Conservation (phyloP, 116 monocot genomes). For the Zostera marina region DNA sequence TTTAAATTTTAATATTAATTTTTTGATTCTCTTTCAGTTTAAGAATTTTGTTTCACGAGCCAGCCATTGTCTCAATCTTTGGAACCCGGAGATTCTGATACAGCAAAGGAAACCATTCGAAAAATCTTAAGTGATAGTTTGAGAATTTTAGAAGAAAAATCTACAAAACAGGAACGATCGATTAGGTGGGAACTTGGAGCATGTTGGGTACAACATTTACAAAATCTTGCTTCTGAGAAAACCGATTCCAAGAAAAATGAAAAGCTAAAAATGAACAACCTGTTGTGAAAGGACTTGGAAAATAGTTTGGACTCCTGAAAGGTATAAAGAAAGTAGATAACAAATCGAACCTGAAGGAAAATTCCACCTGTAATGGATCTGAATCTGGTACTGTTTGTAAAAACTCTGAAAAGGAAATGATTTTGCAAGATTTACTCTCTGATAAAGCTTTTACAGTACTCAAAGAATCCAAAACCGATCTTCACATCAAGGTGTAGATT, state of each 20-base stretch:
- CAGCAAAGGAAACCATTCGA: slow-evolving; percentile 14
- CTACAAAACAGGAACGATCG: slow-evolving; percentile 18
- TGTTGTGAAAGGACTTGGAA: slow-evolving; percentile 84
- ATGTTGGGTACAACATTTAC: slow-evolving; percentile 92
- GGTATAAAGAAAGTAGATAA: slow-evolving; percentile 71
- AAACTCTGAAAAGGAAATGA: slow-evolving; percentile 27
- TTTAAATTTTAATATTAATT: background rate
- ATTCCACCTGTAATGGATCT: slow-evolving; percentile 8
- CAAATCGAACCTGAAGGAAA: slow-evolving; percentile 26
- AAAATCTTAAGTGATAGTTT: slow-evolving; percentile 43
- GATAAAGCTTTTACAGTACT: slow-evolving; percentile 60
- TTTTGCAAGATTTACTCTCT: slow-evolving; percentile 43
- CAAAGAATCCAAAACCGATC: slow-evolving; percentile 74
- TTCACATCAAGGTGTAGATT: slow-evolving; percentile 73
- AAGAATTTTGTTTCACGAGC: slow-evolving; percentile 58
- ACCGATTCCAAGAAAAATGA: slow-evolving; percentile 44
- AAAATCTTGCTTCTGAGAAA: slow-evolving; percentile 46
- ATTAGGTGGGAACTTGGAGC: slow-evolving; percentile 96
- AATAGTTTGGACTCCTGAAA: slow-evolving; percentile 73
- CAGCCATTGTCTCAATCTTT: slow-evolving; percentile 16
- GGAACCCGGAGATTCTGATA: slow-evolving; percentile 27
- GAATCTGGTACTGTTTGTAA: background rate
- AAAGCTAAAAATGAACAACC: slow-evolving; percentile 32
- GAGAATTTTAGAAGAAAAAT: slow-evolving; percentile 36
- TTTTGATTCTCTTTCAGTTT: slow-evolving; percentile 35